These are phyloP conservation scores for Gyromitra esculenta DNA, from an alignment of 2,329 filamentous ascomycete genomes.

Conservation along the genomic window DNA sequence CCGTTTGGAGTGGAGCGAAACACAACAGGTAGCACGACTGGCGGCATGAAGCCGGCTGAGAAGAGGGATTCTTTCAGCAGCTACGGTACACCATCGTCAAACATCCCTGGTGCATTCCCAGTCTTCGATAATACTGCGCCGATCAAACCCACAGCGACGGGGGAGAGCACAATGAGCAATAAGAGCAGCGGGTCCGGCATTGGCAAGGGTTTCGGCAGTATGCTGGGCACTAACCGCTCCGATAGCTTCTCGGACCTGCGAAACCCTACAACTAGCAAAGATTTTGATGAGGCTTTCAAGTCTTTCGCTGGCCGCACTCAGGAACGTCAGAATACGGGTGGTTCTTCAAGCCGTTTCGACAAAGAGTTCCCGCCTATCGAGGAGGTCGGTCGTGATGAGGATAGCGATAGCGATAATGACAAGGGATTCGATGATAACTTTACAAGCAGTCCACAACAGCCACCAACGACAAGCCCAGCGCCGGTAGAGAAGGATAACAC, in stretches of 20 bases:
- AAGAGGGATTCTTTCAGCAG: constrained; percentile 62
- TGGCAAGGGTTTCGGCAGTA: constrained; percentile 64
- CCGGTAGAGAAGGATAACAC: constrained; percentile 52
- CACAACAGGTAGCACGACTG: constrained; percentile 56
- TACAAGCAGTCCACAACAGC: constrained; percentile 65
- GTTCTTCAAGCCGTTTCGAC: constrained; percentile 67
- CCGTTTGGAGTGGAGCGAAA: constrained; percentile 55
- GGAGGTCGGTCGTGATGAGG: constrained; percentile 82
- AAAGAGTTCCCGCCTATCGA: constrained; percentile 92
- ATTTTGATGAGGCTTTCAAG: constrained; percentile 86
- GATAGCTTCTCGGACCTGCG: constrained; percentile 64
- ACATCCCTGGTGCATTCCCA: constrained; percentile 65
- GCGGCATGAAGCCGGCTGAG: constrained; percentile 54
- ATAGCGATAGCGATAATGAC: constrained; percentile 82
- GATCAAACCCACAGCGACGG: constrained; percentile 64
- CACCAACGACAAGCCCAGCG: constrained; percentile 61
- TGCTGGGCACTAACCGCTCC: constrained; percentile 65
- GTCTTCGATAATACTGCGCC: constrained; percentile 59
- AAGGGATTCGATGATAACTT: constrained; percentile 96
- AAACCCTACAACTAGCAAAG: constrained; percentile 64
- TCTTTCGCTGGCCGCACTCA: constrained; percentile 71
- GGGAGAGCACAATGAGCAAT: constrained; percentile 64
- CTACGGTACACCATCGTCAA: constrained; percentile 58
- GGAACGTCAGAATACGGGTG: constrained; percentile 61
- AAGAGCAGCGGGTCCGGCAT: constrained; percentile 61